Percentiles rank a stretch among this genome's conserved stretches.
Evolutionary conservation across 2,329 filamentous ascomycete genomes (phyloP).

Genomic region (Xylaria sp.): DNA sequence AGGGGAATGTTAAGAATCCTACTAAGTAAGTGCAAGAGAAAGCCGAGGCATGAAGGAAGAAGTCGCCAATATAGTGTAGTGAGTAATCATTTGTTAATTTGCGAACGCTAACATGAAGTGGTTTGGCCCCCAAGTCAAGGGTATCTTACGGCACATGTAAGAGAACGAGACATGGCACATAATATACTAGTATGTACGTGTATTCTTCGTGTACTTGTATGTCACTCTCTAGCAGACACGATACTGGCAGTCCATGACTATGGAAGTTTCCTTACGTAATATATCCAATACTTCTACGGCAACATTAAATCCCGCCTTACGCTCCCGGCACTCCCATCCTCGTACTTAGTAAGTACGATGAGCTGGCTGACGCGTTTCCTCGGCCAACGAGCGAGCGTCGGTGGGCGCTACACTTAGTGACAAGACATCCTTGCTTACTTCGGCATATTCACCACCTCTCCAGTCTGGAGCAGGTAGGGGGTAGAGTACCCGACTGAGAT

Average conservation of each 20-base stretch:
- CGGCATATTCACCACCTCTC: conserved; percentile 44
- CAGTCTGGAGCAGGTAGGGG: conserved; percentile 45
- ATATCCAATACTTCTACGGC: background rate
- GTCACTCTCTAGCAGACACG: background rate
- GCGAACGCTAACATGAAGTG: background rate
- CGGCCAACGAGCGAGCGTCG: background rate
- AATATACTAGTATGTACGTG: background rate
- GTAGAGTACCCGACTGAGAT: conserved; percentile 44
- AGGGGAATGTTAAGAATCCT: no score
- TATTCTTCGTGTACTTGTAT: background rate
- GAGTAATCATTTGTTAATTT: no score
- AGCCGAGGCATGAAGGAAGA: no score
- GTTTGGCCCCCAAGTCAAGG: background rate
- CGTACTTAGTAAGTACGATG: background rate
- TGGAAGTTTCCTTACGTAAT: background rate
- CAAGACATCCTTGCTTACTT: background rate
- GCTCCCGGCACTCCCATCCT: background rate
- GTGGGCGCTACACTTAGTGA: background rate
- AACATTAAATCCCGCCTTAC: background rate
- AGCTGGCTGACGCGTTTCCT: conserved; percentile 4
- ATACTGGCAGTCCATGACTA: background rate
- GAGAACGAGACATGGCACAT: background rate
- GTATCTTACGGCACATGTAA: background rate
- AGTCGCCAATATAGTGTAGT: no score
- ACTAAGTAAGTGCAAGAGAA: no score